These are phyloP conservation scores for Peniophora sp. DNA, from an alignment of 1,284 basidiomycete genomes.

Conservation along the genomic window DNA sequence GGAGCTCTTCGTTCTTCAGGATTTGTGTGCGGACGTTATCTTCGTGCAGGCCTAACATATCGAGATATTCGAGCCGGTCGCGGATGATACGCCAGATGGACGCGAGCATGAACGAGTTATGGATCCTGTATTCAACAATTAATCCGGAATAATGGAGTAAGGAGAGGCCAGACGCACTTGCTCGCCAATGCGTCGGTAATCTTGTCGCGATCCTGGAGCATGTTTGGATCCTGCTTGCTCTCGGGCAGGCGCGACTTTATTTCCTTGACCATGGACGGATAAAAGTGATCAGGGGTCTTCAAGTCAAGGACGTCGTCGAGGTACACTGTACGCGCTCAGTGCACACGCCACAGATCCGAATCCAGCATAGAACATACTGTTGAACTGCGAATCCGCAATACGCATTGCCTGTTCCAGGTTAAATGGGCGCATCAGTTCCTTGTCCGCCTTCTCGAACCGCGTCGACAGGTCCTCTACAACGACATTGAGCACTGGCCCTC, in stretches of 20 bases:
- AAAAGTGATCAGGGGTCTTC: conserved; percentile 54
- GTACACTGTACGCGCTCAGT: no score
- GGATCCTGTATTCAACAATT: conserved; percentile 38
- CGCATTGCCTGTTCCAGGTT: conserved; percentile 51
- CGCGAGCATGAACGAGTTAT: conserved; percentile 71
- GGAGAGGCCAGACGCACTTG: conserved; percentile 32
- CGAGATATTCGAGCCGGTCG: conserved; percentile 44
- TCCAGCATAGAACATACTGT: conserved; percentile 33
- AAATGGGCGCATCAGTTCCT: conserved; percentile 56
- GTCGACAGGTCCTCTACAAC: conserved; percentile 57
- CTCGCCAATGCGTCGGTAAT: conserved; percentile 51
- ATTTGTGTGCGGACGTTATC: conserved; percentile 43
- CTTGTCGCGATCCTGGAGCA: conserved; percentile 33
- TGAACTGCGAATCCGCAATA: conserved; percentile 63
- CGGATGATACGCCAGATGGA: conserved; percentile 66
- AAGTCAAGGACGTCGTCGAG: conserved; percentile 60
- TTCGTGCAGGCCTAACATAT: conserved; percentile 44
- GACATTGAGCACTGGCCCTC: not conserved
- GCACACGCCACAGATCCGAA: conserved; percentile 25
- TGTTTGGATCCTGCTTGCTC: conserved; percentile 21
- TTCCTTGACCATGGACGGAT: conserved; percentile 44
- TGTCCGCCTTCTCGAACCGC: conserved; percentile 31
- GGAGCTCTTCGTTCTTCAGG: conserved; percentile 36
- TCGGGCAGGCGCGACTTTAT: conserved; percentile 33
- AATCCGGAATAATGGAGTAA: conserved; percentile 1